Base-by-base conservation (phyloP, 2,329 filamentous ascomycete species). In the Penicillium sp. region DNA sequence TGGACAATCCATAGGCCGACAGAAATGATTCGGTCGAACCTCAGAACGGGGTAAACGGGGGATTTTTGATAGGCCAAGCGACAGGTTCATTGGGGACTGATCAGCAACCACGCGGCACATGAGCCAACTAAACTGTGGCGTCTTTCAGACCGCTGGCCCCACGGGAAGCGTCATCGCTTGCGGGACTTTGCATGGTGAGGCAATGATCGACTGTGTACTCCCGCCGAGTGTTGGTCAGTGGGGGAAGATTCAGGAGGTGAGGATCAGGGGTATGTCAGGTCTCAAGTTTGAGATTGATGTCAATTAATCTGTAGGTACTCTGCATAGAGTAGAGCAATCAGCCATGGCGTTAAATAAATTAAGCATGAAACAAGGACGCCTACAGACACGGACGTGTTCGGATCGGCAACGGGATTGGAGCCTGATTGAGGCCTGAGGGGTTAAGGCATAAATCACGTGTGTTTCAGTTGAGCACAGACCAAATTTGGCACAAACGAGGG, bases 111-210 rank as follows among this genome's bases (percentile, higher is more conserved):
- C 61, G 61, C 62, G 64, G 65, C 58, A 57, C 58, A 66, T 33
- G 29, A 59, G 47, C 60, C 63, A 66, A 67, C 59, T 59, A 62
- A 50, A 42, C 59, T 43, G 47, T 53, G 45, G 57, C 53, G 59
- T 52, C 27, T 57, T 57, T 53, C 60, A 55, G 55, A 48, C 60
- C 45, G 59, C 27, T 29, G 65, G 65, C 59, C 64, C 65, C 65
- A 67, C 64, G 59, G 39, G 42, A n/a, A 54, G 63, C 65, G 65
- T 67, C 65, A 66, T 67, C 61, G 57, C 38, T 45, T 59, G 60
- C 60, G 61, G 64, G 55, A 53, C 60, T 57, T 51, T 23, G 35
- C 45, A 57, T 31, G n/a, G 33, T 39, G 39, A 45, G 62, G 57
- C 45, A 64, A 61, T 53, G 64, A 67, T 66, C 63, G 63, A 52